phyloP scores from a whole-genome alignment of 2,329 filamentous ascomycete genomes.

The Talaromyces sp. region DNA sequence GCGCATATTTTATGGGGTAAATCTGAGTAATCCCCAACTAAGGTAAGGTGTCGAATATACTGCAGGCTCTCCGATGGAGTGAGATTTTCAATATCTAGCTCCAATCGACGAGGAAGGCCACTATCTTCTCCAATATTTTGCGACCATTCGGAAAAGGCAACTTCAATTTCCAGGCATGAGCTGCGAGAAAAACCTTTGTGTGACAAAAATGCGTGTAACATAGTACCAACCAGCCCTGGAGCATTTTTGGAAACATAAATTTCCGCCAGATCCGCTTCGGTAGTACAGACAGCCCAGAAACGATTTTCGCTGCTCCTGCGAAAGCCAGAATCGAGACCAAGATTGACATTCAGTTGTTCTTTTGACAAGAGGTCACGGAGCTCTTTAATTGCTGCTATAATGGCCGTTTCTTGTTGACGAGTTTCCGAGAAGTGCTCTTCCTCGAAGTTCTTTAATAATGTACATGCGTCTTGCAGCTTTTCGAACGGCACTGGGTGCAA shows the following conservation, averaged over 20 bases:
- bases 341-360: constrained; percentile 26
- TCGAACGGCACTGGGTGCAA: constrained; percentile 33
- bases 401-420: neutral
- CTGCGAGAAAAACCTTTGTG: constrained; percentile 35
- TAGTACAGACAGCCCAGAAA: constrained; percentile 40
- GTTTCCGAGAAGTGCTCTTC: constrained; percentile 22
- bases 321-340: constrained; percentile 40
- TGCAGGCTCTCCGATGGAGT: constrained; percentile 40
- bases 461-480: constrained; percentile 32
- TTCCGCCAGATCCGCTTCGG: constrained; percentile 30
- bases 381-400: constrained; percentile 25
- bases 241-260: constrained; percentile 43
- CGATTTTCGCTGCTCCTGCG: constrained; percentile 31
- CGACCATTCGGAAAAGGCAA: constrained; percentile 33
- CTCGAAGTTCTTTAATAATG: constrained; percentile 27
- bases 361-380: constrained; percentile 24
- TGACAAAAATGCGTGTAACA: constrained; percentile 45
- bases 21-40: constrained; percentile 24
- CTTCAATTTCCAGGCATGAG: constrained; percentile 37
- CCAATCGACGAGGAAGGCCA: constrained; percentile 33
- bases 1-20: constrained; percentile 27
- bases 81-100: constrained; percentile 39
- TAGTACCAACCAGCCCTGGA: constrained; percentile 37
- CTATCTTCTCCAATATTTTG: constrained; percentile 24
- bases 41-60: constrained; percentile 33